Evolutionary conservation across 2,329 filamentous ascomycete species (phyloP).

Genomic region (Talaromyces sp.): DNA sequence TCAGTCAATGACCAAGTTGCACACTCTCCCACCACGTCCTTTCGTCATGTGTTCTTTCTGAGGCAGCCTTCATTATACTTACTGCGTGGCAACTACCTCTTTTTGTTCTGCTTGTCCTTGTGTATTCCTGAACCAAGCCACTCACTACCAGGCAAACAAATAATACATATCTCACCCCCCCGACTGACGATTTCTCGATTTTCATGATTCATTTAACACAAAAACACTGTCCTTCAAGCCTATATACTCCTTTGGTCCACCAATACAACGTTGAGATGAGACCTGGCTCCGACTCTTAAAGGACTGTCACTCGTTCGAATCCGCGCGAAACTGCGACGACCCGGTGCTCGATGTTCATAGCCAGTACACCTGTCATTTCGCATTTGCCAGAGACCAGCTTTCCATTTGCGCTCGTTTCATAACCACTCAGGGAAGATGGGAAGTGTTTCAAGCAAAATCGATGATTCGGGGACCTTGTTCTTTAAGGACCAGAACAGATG

Average conservation of each 20-base stretch:
- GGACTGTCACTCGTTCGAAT: slow-evolving; percentile 11
- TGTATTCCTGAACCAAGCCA: not conserved
- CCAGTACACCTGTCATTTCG: not conserved
- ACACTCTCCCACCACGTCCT: not conserved
- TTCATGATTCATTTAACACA: not conserved
- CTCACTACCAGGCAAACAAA: not conserved
- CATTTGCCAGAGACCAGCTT: not conserved
- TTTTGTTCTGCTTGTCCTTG: not conserved
- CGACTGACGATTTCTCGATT: not conserved
- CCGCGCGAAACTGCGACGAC: not conserved
- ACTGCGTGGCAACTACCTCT: not conserved
- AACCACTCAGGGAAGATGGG: slow-evolving; percentile 61
- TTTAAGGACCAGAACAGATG: slow-evolving; percentile 88
- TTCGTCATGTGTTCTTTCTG: slow-evolving; percentile 12
- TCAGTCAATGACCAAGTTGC: not conserved
- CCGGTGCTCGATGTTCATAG: not conserved
- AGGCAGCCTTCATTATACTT: slow-evolving; percentile 6
- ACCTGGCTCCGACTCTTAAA: not conserved
- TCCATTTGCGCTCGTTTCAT: not conserved
- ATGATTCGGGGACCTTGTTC: slow-evolving; percentile 72
- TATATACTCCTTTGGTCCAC: not conserved
- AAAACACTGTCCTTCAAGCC: not conserved
- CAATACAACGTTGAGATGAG: not conserved
- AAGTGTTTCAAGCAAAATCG: slow-evolving; percentile 80
- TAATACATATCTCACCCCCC: not conserved